Percentiles rank a stretch among this genome's conserved stretches.
Evolutionary conservation across 768 basidiomycete genomes (phyloP).

Genomic region (Auricularia cornea): DNA sequence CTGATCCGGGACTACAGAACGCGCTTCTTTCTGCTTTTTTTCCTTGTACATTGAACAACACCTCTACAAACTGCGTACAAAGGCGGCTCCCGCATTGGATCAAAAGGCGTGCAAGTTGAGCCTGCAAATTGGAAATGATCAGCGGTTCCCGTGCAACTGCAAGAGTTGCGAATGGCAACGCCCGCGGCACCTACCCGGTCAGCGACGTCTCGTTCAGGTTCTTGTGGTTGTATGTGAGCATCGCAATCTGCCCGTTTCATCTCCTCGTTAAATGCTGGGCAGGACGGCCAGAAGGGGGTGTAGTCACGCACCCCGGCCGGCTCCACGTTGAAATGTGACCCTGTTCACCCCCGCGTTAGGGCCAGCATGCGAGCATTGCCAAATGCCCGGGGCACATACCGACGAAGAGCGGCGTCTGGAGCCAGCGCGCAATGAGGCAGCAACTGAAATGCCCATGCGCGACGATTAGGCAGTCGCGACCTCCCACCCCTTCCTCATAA

Average conservation of each 20-base stretch:
- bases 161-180: not conserved
- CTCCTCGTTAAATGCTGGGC: not conserved
- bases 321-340: constrained; percentile 77
- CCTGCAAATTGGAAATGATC: not conserved
- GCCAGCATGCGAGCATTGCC: too few species aligned
- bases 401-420: constrained; percentile 51
- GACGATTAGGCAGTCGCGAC: constrained; percentile 78
- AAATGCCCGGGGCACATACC: constrained; percentile 30
- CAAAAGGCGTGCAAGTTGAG: constrained; percentile 55
- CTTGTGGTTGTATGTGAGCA: constrained; percentile 78
- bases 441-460: constrained; percentile 84
- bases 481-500: constrained; percentile 54
- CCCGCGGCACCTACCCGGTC: constrained; percentile 32
- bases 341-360: constrained; percentile 24
- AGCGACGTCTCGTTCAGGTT: constrained; percentile 70
- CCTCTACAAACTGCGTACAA: not conserved
- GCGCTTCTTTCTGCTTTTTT: not conserved
- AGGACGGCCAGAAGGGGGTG: not conserved
- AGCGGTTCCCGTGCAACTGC: not conserved
- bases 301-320: constrained; percentile 57
- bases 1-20: not conserved
- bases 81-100: not conserved
- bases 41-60: not conserved
- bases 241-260: constrained; percentile 46
- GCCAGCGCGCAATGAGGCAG: constrained; percentile 75